Evolutionary conservation across 108 stramenopile genomes (phyloP).

Genomic region (Mediolabrus comicus): DNA sequence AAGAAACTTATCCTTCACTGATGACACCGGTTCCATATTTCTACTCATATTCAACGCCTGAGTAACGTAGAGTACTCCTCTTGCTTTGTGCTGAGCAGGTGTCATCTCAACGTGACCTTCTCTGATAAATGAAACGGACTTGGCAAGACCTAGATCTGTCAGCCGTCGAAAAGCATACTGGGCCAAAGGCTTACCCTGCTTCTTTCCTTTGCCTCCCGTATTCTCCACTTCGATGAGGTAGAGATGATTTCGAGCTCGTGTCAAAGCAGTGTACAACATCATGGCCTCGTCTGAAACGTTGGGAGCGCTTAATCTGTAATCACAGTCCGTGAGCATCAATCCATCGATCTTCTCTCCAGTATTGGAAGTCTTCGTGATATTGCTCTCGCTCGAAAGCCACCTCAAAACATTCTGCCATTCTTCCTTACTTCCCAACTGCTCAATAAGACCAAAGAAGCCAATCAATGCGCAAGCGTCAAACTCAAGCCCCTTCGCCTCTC

Average conservation of each 20-base stretch:
- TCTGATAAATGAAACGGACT: conserved; percentile 4
- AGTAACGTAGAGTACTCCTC: conserved; percentile 8
- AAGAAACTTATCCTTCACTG: not conserved
- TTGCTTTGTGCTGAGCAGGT: conserved; percentile 13
- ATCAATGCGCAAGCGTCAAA: conserved; percentile 16
- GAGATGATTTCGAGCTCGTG: conserved; percentile 14
- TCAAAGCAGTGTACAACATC: conserved; percentile 22
- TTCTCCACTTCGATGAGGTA: conserved; percentile 12
- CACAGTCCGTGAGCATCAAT: not conserved
- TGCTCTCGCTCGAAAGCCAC: not conserved
- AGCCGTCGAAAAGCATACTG: conserved; percentile 8
- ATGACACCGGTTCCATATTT: conserved; percentile 7
- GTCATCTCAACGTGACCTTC: conserved; percentile 17
- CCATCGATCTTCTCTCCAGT: conserved; percentile 1
- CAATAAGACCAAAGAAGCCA: conserved; percentile 4
- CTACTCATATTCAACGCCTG: conserved; percentile 13
- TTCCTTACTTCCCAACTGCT: conserved; percentile 3
- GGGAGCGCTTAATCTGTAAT: conserved; percentile 12
- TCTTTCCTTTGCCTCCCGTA: not conserved
- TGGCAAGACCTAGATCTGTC: conserved; percentile 3
- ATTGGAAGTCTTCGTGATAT: not conserved
- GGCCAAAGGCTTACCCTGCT: not conserved
- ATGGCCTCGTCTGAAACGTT: conserved; percentile 16
- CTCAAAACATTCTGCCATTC: conserved; percentile 7
- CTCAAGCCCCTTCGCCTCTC: conserved; percentile 23